Evolutionary conservation across 2,329 filamentous ascomycete genomes (phyloP).

Genomic region (Paecilomyces dactylethromorphus): DNA sequence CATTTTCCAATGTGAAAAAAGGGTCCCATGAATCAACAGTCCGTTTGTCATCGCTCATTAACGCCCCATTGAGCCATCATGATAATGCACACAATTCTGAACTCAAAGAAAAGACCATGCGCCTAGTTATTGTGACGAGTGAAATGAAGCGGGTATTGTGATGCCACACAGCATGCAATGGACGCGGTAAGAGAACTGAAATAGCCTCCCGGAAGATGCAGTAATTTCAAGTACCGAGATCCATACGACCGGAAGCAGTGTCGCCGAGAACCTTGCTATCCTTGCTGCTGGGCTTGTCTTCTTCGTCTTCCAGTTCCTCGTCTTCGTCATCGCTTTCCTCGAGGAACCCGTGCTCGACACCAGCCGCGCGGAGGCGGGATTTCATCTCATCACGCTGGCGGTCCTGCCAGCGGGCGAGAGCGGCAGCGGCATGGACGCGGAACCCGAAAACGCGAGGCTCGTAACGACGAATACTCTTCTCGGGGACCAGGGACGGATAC

Average conservation of each 20-base stretch:
- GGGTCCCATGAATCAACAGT: not conserved
- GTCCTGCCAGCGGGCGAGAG: slow-evolving; percentile 87
- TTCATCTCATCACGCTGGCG: slow-evolving; percentile 75
- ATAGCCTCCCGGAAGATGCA: not conserved
- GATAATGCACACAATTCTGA: not conserved
- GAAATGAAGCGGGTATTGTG: not conserved
- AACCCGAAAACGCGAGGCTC: slow-evolving; percentile 90
- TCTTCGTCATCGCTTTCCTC: slow-evolving; percentile 61
- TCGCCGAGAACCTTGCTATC: slow-evolving; percentile 19
- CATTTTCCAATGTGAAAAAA: not conserved
- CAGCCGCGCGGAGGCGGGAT: slow-evolving; percentile 60
- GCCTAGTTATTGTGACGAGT: not conserved
- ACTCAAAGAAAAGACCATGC: not conserved
- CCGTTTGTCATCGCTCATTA: not conserved
- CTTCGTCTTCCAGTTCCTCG: slow-evolving; percentile 44
- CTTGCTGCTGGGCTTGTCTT: slow-evolving; percentile 12
- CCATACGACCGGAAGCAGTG: slow-evolving; percentile 29
- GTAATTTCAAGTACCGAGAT: slow-evolving; percentile 23
- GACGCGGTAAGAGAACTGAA: not conserved
- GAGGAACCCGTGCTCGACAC: slow-evolving; percentile 70
- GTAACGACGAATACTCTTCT: slow-evolving; percentile 80
- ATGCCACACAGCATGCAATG: not conserved
- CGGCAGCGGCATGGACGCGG: slow-evolving; percentile 83
- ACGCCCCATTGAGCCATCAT: not conserved
- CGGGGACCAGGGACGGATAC: slow-evolving; percentile 80